These are phyloP conservation scores for Eucalyptus erythrocorys DNA, from an alignment of 345 rosid genomes.

Conservation along the genomic window DNA sequence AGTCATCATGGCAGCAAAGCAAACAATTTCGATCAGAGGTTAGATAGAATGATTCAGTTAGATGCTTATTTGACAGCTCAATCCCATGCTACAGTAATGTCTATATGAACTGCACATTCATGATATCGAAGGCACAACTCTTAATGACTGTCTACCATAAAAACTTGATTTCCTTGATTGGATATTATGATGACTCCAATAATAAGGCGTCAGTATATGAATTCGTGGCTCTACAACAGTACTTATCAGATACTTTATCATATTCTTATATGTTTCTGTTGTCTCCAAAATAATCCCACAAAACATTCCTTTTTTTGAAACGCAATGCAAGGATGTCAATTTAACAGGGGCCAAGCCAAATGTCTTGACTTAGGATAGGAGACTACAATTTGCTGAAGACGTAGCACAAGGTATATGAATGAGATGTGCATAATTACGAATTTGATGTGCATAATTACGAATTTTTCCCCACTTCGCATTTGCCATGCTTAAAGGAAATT, in stretches of 20 bases:
- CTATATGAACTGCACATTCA: neutral
- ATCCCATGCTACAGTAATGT: neutral
- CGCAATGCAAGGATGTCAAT: no score
- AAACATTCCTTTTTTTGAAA: no score
- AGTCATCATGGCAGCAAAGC: no score
- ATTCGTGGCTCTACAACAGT: conserved; percentile 10
- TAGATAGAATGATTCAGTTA: no score
- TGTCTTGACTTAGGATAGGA: neutral
- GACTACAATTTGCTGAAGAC: conserved; percentile 28
- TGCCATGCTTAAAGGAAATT: neutral
- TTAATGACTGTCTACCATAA: conserved; percentile 11
- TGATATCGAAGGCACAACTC: neutral
- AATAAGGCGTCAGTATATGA: no score
- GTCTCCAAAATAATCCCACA: neutral
- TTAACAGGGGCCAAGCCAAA: no score
- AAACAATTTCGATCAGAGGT: no score
- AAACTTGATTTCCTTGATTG: conserved; percentile 12
- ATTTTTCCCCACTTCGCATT: no score
- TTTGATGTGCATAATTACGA: no score
- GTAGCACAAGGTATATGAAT: conserved; percentile 15
- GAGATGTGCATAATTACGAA: neutral
- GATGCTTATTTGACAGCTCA: neutral
- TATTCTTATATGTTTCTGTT: neutral
- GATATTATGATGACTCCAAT: conserved; percentile 11
- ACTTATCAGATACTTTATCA: conserved; percentile 6